A percentile compares a stretch with the other conserved stretches of the same genome.
These are phyloP conservation scores for Aspergillus niger DNA, from an alignment of 2,329 filamentous ascomycete genomes.

Conservation along the genomic window DNA sequence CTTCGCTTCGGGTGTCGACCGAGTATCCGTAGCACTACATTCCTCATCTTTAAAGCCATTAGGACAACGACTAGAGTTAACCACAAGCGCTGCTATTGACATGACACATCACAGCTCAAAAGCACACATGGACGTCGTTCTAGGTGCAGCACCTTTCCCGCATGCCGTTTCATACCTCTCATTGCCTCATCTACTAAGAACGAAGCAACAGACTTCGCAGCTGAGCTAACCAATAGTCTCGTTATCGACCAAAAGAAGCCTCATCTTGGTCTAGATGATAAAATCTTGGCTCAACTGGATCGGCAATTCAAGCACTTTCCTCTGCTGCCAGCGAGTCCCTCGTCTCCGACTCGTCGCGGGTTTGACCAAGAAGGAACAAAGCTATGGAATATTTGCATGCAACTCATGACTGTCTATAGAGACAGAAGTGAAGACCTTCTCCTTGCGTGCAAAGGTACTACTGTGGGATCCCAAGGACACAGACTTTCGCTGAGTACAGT, in stretches of 20 bases:
- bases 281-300: constrained; percentile 16
- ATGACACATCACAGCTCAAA: constrained; percentile 5
- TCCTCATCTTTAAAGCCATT: background rate
- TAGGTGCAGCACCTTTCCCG: constrained; percentile 12
- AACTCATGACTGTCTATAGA: constrained; percentile 18
- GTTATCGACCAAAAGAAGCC: constrained; percentile 1
- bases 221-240: constrained; percentile 19
- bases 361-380: constrained; percentile 37
- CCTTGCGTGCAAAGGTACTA: constrained; percentile 24
- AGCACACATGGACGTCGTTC: constrained; percentile 10
- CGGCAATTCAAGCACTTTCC: constrained; percentile 21
- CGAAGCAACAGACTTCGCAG: constrained; percentile 26
- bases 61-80: background rate
- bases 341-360: constrained; percentile 16
- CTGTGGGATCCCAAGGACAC: background rate
- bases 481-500: background rate
- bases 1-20: background rate
- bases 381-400: constrained; percentile 43
- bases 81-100: background rate
- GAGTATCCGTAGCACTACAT: background rate
- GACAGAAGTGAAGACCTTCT: constrained; percentile 8
- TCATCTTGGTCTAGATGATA: background rate
- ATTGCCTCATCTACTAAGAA: background rate
- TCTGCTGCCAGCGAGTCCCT: constrained; percentile 3
- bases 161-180: background rate